Base-by-base conservation (phyloP, 2,329 filamentous ascomycete genomes). In the Penicillium carneum region DNA sequence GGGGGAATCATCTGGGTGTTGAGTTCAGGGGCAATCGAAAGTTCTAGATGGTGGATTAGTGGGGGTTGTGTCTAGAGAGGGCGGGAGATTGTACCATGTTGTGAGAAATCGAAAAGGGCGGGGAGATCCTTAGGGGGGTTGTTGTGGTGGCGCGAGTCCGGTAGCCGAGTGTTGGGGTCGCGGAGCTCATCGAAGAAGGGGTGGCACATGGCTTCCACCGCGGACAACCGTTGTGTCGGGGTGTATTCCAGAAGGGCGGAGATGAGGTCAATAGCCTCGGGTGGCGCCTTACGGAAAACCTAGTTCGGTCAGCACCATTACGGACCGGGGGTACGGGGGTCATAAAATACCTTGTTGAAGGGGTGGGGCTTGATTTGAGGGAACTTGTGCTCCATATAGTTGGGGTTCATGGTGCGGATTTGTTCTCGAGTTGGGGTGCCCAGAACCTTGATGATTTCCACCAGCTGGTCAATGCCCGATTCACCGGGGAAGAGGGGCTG, bases 361-460 rank as follows among this genome's bases (percentile, higher is more conserved):
- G 95, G 95, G 76, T 99, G 95, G 61, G 95, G 95, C 84, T 99
- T 99, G 84, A 99, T 99, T 80, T 99, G 95, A 49, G 95, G 95
- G 81, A 99, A 99, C 83, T 98, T 98, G 84, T 99, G 95, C 83
- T 99, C 95, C 95, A 99, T 99, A 81, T 99, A 99, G 81, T 99
- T 99, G 62, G 95, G 95, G 81, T 99, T 99, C 95, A 99, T 99
- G 68, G 95, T 99, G 71, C 95, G 91, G 74, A 99, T 99, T 80
- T 99, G 95, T 79, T 99, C 95, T 67, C 95, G 87, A 38, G 95
- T 98, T 18, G 95, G 95, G 18, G 95, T 99, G 62, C 95, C 95
- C 63, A 99, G 84, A 55, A 99, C 94, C 83, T 99, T 99, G 85
- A 99, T 99, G 77, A 99, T 99, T 81, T 99, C 95, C 47, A 99